phyloP scores from a whole-genome alignment of 1,284 basidiomycete species.

The Cutaneotrichosporon cyanovorans region DNA sequence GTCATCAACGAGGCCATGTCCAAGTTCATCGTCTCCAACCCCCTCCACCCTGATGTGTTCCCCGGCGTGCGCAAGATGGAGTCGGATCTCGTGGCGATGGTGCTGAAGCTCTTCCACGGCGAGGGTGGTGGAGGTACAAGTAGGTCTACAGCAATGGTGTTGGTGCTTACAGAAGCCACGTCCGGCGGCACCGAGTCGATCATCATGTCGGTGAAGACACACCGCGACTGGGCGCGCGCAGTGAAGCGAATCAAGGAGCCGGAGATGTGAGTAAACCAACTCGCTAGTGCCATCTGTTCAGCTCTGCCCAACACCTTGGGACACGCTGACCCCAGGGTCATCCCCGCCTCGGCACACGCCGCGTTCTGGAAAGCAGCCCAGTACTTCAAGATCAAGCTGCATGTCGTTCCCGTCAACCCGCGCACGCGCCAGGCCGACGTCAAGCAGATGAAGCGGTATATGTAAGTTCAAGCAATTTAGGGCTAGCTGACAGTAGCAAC shows the following conservation, averaged over 20 bases:
- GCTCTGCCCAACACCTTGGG: too few relatives aligned
- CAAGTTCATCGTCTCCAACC: slow-evolving; percentile 57
- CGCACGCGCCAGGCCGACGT: slow-evolving; percentile 73
- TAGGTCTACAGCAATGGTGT: slow-evolving; percentile 13
- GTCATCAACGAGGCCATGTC: slow-evolving; percentile 46
- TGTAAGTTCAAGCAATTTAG: slow-evolving; percentile 51
- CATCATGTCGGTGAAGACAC: slow-evolving; percentile 73
- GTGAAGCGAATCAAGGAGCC: slow-evolving; percentile 84
- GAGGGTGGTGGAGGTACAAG: slow-evolving; percentile 76
- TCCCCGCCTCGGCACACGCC: slow-evolving; percentile 80
- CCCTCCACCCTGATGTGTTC: slow-evolving; percentile 92
- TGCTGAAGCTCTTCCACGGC: slow-evolving; percentile 75
- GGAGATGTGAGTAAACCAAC: slow-evolving; percentile 64
- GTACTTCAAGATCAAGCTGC: slow-evolving; percentile 89
- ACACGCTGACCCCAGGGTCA: too few relatives aligned
- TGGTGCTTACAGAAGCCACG: slow-evolving; percentile 52
- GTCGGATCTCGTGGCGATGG: slow-evolving; percentile 92
- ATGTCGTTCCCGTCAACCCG: slow-evolving; percentile 77
- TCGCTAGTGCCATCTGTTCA: slow-evolving; percentile 7
- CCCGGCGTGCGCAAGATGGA: slow-evolving; percentile 93
- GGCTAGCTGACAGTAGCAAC: slow-evolving; percentile 27
- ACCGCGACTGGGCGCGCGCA: slow-evolving; percentile 82
- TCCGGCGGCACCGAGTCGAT: slow-evolving; percentile 96
- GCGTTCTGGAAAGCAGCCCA: slow-evolving; percentile 90
- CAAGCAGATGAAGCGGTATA: slow-evolving; percentile 69